These are phyloP conservation scores for Fragaria vesca DNA, from an alignment of 306 rosid genomes.

Conservation along the genomic window DNA sequence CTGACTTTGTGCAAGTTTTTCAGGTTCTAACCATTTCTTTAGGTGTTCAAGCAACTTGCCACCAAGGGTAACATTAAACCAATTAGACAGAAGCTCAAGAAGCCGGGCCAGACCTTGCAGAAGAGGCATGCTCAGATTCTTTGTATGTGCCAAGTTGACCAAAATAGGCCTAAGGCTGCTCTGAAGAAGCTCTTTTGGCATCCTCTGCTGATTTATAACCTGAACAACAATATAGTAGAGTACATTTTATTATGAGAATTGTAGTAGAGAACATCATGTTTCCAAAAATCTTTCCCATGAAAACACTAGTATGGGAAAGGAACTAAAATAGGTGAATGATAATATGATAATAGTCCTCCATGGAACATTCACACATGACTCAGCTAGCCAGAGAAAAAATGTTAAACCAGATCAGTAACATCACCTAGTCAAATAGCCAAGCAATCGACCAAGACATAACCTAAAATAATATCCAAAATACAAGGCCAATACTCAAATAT, in stretches of 20 bases:
- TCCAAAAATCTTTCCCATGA: slow-evolving; percentile 16
- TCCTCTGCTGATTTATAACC: slow-evolving; percentile 94
- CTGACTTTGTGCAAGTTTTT: slow-evolving; percentile 94
- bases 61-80: slow-evolving; percentile 98
- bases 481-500: slow-evolving; percentile 6
- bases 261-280: not conserved
- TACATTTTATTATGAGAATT: not conserved
- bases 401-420: slow-evolving; percentile 17
- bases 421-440: slow-evolving; percentile 21
- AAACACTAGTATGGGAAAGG: slow-evolving; percentile 18
- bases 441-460: slow-evolving; percentile 5
- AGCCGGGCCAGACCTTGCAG: slow-evolving; percentile 96
- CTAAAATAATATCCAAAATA: not conserved
- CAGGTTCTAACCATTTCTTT: slow-evolving; percentile 99
- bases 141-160: slow-evolving; percentile 93
- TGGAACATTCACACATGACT: slow-evolving; percentile 8
- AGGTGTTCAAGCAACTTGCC: slow-evolving; percentile 91
- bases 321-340: slow-evolving; percentile 8
- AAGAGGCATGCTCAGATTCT: slow-evolving; percentile 98
- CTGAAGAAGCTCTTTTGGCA: slow-evolving; percentile 97
- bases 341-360: slow-evolving; percentile 19
- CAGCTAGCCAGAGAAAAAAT: slow-evolving; percentile 12
- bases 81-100: slow-evolving; percentile 91
- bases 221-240: slow-evolving; percentile 27
- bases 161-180: slow-evolving; percentile 97